phyloP scores from a whole-genome alignment of 768 basidiomycete species.

The Mycena albidolilacea region DNA sequence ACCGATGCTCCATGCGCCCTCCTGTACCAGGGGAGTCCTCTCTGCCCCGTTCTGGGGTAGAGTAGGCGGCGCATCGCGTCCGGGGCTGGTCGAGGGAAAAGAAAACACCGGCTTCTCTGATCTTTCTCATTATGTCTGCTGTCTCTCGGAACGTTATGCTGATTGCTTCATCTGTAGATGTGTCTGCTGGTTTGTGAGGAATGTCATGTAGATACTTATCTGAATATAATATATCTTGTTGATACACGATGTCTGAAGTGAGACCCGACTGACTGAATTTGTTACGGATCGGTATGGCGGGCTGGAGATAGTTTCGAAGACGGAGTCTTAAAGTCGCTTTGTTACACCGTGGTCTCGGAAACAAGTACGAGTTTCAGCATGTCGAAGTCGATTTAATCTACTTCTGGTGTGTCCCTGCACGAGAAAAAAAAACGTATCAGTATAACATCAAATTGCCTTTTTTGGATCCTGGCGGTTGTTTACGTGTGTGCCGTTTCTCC shows the following conservation, averaged over 20 bases:
- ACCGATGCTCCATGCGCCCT: conserved; percentile 51
- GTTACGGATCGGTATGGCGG: no score
- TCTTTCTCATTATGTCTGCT: background rate
- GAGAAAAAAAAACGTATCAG: background rate
- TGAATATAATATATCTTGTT: background rate
- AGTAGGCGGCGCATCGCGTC: conserved; percentile 24
- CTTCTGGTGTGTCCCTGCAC: no score
- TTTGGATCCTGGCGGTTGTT: conserved; percentile 7
- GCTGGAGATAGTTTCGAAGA: no score
- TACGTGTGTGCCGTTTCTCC: background rate
- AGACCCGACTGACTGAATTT: no score
- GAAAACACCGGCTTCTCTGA: conserved; percentile 43
- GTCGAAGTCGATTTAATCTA: no score
- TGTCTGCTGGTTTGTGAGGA: background rate
- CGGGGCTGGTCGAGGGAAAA: conserved; percentile 28
- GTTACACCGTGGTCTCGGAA: no score
- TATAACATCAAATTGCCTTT: conserved; percentile 16
- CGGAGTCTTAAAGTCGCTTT: no score
- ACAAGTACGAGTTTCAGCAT: no score
- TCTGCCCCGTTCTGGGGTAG: conserved; percentile 66
- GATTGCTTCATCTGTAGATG: background rate
- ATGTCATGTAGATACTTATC: no score
- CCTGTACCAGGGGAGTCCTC: conserved; percentile 52
- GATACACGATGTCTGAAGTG: no score
- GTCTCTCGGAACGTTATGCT: background rate